phyloP scores from a whole-genome alignment of 1,139 yeast genomes.

The Kodamaea plutei region DNA sequence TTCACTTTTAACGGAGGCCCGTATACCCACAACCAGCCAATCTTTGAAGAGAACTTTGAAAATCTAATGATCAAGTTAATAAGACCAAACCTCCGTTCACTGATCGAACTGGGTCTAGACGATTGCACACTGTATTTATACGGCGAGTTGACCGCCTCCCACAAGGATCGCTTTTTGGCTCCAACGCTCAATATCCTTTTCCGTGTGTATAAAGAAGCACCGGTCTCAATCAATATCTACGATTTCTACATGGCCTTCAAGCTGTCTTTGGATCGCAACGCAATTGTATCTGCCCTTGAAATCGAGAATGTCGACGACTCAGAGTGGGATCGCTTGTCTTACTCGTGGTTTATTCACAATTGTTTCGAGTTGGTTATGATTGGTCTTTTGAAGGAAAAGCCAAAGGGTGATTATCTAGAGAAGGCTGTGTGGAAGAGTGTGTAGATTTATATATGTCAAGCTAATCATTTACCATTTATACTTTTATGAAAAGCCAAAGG shows the following conservation, averaged over 20 bases:
- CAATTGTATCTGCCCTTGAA: conserved; percentile 20
- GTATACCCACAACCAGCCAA: conserved; percentile 8
- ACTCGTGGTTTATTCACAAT: conserved; percentile 42
- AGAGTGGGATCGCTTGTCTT: conserved; percentile 28
- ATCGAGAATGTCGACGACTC: conserved; percentile 6
- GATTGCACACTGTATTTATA: conserved; percentile 28
- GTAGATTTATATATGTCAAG: too few relatives aligned
- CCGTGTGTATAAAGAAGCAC: conserved; percentile 77
- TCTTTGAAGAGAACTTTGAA: conserved; percentile 35
- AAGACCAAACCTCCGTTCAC: conserved; percentile 36
- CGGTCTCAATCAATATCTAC: conserved; percentile 64
- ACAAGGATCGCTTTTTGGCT: conserved; percentile 21
- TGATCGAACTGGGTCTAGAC: conserved; percentile 30
- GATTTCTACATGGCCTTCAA: conserved; percentile 76
- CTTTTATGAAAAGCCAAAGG: too few relatives aligned
- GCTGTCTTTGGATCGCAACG: conserved; percentile 43
- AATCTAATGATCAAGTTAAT: conserved; percentile 37
- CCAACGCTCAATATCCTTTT: conserved; percentile 60
- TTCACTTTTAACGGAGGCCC: conserved; percentile 36
- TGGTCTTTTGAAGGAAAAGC: conserved; percentile 40
- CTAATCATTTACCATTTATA: too few relatives aligned
- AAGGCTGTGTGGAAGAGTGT: conserved; percentile 44
- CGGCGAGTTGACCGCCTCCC: conserved; percentile 18
- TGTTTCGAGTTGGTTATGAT: conserved; percentile 39
- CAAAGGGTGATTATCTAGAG: conserved; percentile 44